These are phyloP conservation scores for Raddia distichophylla DNA, from an alignment of 176 grass and related monocot species.

Conservation along the genomic window DNA sequence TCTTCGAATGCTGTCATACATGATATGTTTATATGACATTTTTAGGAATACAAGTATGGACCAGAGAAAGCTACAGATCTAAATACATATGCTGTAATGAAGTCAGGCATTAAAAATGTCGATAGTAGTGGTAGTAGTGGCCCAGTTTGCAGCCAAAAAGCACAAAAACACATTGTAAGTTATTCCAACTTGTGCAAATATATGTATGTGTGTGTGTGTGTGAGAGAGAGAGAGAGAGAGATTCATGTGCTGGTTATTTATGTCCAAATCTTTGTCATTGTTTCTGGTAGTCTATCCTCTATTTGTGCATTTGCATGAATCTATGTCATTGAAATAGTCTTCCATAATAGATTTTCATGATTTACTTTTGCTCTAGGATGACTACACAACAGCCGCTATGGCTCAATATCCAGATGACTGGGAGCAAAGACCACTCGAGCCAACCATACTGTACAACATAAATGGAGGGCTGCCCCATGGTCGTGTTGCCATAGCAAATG, in stretches of 20 bases:
- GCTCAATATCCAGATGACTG: background rate
- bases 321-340: too few species aligned
- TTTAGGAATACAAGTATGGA: conserved; percentile 10
- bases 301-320: too few species aligned
- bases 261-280: too few species aligned
- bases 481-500: background rate
- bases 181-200: too few species aligned
- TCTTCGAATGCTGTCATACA: too few species aligned
- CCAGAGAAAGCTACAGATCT: conserved; percentile 1
- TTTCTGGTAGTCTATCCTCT: too few species aligned
- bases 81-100: conserved; percentile 13
- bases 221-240: too few species aligned
- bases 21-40: background rate
- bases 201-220: too few species aligned
- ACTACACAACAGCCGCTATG: background rate
- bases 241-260: too few species aligned
- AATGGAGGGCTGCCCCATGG: background rate
- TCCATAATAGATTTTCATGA: too few species aligned
- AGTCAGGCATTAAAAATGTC: background rate
- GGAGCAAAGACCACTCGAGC: background rate
- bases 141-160: background rate
- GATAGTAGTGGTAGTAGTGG: background rate
- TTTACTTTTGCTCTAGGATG: background rate
- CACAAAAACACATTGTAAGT: background rate
- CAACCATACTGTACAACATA: background rate